Percentiles rank a stretch among this genome's conserved stretches.
Conservation (phyloP, 2,329 filamentous ascomycete species). For the Botrytis squamosa region DNA sequence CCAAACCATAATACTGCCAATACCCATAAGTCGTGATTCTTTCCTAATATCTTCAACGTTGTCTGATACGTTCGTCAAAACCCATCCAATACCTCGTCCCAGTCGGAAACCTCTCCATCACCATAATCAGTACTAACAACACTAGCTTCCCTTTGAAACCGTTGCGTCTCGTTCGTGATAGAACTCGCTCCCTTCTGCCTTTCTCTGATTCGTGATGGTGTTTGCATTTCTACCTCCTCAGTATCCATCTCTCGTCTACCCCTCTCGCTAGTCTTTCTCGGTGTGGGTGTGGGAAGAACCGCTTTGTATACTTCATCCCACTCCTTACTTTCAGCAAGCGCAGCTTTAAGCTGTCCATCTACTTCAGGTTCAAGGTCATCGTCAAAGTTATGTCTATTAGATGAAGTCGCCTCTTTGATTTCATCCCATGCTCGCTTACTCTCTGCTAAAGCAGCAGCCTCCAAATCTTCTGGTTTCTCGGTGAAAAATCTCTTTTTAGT, state of each 20-base stretch:
- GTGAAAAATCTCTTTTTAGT: conserved; percentile 29
- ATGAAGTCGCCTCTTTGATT: conserved; percentile 4
- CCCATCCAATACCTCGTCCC: background rate
- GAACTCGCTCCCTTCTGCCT: background rate
- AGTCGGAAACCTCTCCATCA: conserved; percentile 24
- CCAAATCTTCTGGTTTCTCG: conserved; percentile 34
- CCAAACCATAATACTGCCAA: background rate
- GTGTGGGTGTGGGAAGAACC: background rate
- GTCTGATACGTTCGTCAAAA: background rate
- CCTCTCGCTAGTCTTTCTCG: background rate
- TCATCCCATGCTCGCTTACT: conserved; percentile 22
- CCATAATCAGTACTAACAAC: conserved; percentile 37
- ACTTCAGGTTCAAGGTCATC: background rate
- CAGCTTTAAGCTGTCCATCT: background rate
- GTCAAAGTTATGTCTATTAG: conserved; percentile 1
- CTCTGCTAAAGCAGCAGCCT: conserved; percentile 30
- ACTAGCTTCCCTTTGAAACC: conserved; percentile 21
- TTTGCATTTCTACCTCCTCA: background rate
- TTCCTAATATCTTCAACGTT: background rate
- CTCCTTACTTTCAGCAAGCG: conserved; percentile 4
- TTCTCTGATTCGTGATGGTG: background rate
- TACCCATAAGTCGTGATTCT: background rate
- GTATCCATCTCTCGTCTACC: background rate
- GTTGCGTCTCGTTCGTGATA: conserved; percentile 17
- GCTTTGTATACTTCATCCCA: conserved; percentile 5